phyloP scores from a whole-genome alignment of 2,329 filamentous ascomycete genomes.

The Davidsoniella eucalypti region DNA sequence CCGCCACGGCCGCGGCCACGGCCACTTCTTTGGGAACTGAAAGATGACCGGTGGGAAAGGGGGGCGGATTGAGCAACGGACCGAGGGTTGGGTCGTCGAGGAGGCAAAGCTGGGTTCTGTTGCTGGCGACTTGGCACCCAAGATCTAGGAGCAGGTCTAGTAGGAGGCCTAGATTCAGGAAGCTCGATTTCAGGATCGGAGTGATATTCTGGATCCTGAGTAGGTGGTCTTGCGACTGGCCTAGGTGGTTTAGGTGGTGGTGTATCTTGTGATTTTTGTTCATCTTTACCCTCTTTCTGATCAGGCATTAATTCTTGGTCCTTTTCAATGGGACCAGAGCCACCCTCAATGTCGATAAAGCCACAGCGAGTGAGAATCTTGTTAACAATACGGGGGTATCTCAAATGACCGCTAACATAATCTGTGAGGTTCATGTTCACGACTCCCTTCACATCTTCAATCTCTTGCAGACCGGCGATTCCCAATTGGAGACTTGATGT shows the following conservation, averaged over 20 bases:
- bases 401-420: conserved; percentile 35
- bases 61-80: too few relatives aligned
- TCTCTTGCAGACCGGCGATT: conserved; percentile 64
- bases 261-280: neutral
- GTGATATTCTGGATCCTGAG: neutral
- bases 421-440: conserved; percentile 36
- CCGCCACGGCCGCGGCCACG: too few relatives aligned
- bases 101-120: too few relatives aligned
- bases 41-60: too few relatives aligned
- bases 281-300: neutral
- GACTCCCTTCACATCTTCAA: conserved; percentile 50
- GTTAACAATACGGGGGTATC: conserved; percentile 33
- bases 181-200: conserved; percentile 4
- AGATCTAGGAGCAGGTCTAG: neutral
- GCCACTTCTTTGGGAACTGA: too few relatives aligned
- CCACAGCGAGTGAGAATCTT: conserved; percentile 37
- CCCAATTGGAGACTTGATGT: conserved; percentile 69
- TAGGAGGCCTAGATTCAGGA: neutral
- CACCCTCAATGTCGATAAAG: conserved; percentile 30
- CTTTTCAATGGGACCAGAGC: conserved; percentile 30
- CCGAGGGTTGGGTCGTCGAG: too few relatives aligned
- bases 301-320: conserved; percentile 25
- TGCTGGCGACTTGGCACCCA: too few relatives aligned
- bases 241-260: conserved; percentile 8
- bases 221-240: neutral